Evolutionary conservation across 2,329 filamentous ascomycete species (phyloP).

Genomic region (Penicillium polonicum): DNA sequence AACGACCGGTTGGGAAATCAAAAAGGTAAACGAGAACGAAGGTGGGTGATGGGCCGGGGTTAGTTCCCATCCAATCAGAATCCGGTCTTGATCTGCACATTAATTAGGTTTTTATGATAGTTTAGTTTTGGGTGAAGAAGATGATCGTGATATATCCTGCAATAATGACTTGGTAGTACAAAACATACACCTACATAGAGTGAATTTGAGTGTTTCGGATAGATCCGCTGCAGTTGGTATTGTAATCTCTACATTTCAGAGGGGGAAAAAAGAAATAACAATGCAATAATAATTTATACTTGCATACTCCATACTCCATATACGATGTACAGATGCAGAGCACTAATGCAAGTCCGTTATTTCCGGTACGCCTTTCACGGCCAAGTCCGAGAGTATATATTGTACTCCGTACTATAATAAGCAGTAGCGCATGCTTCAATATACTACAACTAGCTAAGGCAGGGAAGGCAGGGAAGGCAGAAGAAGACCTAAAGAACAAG

Average conservation of each 20-base stretch:
- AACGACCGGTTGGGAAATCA: slow-evolving; percentile 1
- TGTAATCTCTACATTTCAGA: not conserved
- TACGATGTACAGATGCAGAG: not conserved
- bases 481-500: slow-evolving; percentile 11
- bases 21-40: not conserved
- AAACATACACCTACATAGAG: not conserved
- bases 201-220: slow-evolving; percentile 6
- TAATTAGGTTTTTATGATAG: not conserved
- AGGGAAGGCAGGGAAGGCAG: slow-evolving; percentile 8
- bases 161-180: not conserved
- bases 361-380: not conserved
- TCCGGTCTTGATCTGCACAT: not conserved
- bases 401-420: not conserved
- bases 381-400: not conserved
- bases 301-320: not conserved
- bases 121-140: not conserved
- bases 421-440: not conserved
- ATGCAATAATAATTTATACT: not conserved
- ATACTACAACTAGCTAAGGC: not conserved
- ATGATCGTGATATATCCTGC: not conserved
- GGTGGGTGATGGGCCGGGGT: not conserved
- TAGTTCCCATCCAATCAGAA: not conserved
- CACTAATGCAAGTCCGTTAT: slow-evolving; percentile 5
- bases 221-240: slow-evolving; percentile 10
- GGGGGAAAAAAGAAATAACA: not conserved